Base-by-base conservation (phyloP, 2,329 filamentous ascomycete genomes). In the Septoria linicola region DNA sequence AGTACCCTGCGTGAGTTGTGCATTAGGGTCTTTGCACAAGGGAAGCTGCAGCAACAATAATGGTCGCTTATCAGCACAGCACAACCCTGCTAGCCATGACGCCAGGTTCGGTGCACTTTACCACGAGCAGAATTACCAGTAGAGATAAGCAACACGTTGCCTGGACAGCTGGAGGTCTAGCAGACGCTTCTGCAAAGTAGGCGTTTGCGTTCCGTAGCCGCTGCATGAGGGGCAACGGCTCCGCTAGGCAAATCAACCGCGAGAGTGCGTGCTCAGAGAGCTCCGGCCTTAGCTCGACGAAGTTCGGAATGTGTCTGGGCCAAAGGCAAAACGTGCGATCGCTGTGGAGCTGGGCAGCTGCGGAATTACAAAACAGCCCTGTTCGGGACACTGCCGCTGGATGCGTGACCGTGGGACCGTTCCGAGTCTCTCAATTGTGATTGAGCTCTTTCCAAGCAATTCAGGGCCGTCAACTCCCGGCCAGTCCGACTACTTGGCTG, bases 281-380 rank as follows among this genome's bases (percentile, higher is more conserved):
- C 17, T 48, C 49, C 53, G 53, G 53, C 11, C 43, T 49, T 49
- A 53, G 49, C 53, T 55, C 48, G 53, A 53, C 16, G 11, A 45
- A 14, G 41, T 27, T 45, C 42, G 42, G 42, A 37, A 11, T 16
- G 20, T 20, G 11, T 19, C 17, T 35, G 19, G n/a, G 31, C 14
- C 19, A 45, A 14, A 25, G 40, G 40, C 27, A 27, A 34, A 17
- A 8, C 41, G 31, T 10, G 32, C 32, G 43, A 46, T 48, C 45
- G 36, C 39, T 31, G 35, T 32, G 34, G 35, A 45, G 41, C 41
- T 27, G 17, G 10, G 11, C 16, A 14, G n/a, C 8, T 30, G 19
- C 27, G 34, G 32, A 35, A 40, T 48, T 48, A 48, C 45, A 23
- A 41, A 48, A 8, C 45, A 34, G n/a, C 13, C 36, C 19, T 16